Conservation (phyloP, 352 stramenopile genomes). For the Phytophthora vignae region DNA sequence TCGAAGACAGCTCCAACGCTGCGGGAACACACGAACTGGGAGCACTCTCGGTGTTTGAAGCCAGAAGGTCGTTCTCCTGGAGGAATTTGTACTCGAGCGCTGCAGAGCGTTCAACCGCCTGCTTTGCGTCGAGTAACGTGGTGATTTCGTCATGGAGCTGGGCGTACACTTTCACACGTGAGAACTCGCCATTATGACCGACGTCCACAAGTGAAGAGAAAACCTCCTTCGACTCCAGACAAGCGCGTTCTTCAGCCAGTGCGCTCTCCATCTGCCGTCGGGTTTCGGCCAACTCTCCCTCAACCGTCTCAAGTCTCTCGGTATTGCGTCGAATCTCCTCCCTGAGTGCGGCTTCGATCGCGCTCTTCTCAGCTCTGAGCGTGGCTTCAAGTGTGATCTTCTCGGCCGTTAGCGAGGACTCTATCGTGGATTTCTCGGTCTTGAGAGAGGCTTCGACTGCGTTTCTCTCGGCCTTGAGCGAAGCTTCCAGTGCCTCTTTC, state of each 20-base stretch:
- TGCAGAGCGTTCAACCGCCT: constrained; percentile 7
- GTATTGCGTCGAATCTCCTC: constrained; percentile 10
- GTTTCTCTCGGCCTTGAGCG: not conserved
- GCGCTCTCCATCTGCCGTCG: constrained; percentile 17
- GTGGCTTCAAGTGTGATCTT: not conserved
- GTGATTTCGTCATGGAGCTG: constrained; percentile 27
- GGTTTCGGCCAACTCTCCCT: constrained; percentile 21
- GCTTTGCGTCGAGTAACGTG: constrained; percentile 21
- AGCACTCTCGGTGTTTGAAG: not conserved
- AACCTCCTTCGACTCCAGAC: constrained; percentile 18
- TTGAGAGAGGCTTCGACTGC: not conserved
- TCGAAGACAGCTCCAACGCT: constrained; percentile 16
- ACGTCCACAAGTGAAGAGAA: constrained; percentile 20
- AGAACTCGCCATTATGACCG: constrained; percentile 1
- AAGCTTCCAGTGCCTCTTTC: not conserved
- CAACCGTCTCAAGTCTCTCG: constrained; percentile 19
- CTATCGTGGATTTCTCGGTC: not conserved
- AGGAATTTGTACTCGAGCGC: constrained; percentile 30
- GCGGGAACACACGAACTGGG: not conserved
- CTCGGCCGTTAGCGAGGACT: not conserved
- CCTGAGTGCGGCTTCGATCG: constrained; percentile 1
- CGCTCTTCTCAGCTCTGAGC: constrained; percentile 15
- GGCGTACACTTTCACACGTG: constrained; percentile 28
- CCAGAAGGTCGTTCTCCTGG: constrained; percentile 13
- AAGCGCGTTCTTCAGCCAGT: constrained; percentile 27